Evolutionary conservation across 2,329 filamentous ascomycete species (phyloP).

Genomic region (Botrytis sinoallii): DNA sequence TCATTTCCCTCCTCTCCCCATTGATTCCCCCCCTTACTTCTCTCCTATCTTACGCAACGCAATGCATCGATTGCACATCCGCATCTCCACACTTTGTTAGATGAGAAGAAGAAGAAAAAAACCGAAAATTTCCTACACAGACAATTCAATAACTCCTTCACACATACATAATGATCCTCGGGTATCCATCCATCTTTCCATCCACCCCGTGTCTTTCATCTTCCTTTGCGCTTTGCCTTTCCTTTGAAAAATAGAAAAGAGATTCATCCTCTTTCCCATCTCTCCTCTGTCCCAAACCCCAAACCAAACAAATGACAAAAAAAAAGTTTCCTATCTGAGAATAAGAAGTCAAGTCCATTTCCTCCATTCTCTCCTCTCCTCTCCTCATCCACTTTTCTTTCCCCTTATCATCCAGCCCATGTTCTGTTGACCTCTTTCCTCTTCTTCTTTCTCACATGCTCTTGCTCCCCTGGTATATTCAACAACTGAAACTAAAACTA

Average conservation of each 20-base stretch:
- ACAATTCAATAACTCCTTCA: neutral
- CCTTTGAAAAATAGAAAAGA: neutral
- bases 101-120: neutral
- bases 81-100: neutral
- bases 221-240: neutral
- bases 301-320: neutral
- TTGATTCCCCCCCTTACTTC: neutral
- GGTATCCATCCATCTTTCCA: conserved; percentile 18
- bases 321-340: neutral
- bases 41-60: neutral
- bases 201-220: neutral
- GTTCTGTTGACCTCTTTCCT: neutral
- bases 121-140: neutral
- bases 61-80: neutral
- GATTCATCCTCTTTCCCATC: neutral
- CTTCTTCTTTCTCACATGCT: neutral
- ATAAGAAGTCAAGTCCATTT: neutral
- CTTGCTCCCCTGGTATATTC: neutral
- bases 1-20: neutral
- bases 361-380: neutral
- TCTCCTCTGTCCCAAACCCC: neutral
- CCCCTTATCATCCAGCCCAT: neutral
- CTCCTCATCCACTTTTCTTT: neutral
- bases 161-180: neutral
- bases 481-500: neutral